Evolutionary conservation across 2,329 filamentous ascomycete species (phyloP).

Genomic region (Alternaria sp.): DNA sequence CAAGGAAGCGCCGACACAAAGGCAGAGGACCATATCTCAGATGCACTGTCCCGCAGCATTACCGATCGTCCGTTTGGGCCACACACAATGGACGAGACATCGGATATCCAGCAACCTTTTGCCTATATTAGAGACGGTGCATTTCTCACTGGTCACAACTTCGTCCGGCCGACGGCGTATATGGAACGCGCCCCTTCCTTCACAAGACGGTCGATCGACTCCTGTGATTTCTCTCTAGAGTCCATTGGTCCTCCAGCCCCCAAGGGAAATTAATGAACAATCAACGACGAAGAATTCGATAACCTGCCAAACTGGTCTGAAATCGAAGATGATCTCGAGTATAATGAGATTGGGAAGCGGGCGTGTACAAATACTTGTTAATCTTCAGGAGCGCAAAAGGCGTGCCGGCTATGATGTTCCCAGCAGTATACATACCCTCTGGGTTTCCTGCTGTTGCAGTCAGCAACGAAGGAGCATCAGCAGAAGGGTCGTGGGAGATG

Average conservation of each 20-base stretch:
- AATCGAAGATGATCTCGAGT: conserved; percentile 9
- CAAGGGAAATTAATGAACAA: not conserved
- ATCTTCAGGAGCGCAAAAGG: not conserved
- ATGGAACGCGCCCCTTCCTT: not conserved
- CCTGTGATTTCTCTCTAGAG: conserved; percentile 1
- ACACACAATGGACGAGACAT: not conserved
- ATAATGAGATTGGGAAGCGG: not conserved
- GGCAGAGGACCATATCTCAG: not conserved
- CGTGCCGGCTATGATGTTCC: not conserved
- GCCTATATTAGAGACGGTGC: too few species aligned
- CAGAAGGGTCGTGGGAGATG: not conserved
- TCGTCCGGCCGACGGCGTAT: not conserved
- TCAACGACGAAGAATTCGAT: not conserved
- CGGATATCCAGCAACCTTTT: too few species aligned
- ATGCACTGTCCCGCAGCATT: not conserved
- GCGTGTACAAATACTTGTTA: not conserved
- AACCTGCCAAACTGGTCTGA: conserved; percentile 10
- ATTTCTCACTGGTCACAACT: too few species aligned
- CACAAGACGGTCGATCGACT: conserved; percentile 5
- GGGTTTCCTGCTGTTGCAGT: not conserved
- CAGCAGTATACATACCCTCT: not conserved
- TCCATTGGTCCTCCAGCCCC: conserved; percentile 1
- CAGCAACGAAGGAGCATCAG: not conserved
- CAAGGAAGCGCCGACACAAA: not conserved
- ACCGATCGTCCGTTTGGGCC: not conserved